Evolutionary conservation across 1,284 basidiomycete species (phyloP).

Genomic region (Cystobasidium sp.): DNA sequence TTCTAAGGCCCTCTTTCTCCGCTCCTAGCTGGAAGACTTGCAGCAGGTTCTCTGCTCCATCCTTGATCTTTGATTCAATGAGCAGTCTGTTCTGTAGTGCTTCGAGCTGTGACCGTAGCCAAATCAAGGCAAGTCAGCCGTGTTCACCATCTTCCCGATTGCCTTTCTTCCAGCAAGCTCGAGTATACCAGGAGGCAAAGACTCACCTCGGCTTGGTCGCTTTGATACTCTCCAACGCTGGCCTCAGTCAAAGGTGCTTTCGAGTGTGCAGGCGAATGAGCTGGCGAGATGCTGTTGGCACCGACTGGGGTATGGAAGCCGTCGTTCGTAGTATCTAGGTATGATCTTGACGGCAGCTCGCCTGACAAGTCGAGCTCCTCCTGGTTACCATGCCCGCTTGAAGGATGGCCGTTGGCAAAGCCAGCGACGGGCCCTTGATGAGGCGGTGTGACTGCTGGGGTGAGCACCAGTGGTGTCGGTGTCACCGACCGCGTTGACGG

Average conservation of each 20-base stretch:
- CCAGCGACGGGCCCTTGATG: neutral
- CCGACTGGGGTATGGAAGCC: slow-evolving; percentile 21
- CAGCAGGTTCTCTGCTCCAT: slow-evolving; percentile 81
- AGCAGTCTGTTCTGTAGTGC: slow-evolving; percentile 69
- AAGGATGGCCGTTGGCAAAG: slow-evolving; percentile 5
- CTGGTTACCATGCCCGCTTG: neutral
- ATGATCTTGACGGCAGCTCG: slow-evolving; percentile 26
- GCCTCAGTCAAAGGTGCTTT: slow-evolving; percentile 26
- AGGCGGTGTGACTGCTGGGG: slow-evolving; percentile 18
- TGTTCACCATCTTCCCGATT: slow-evolving; percentile 17
- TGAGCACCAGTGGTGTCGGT: slow-evolving; percentile 41
- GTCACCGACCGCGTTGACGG: slow-evolving; percentile 40
- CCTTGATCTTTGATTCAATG: slow-evolving; percentile 75
- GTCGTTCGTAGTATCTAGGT: slow-evolving; percentile 15
- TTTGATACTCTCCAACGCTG: slow-evolving; percentile 33
- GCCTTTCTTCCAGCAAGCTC: neutral
- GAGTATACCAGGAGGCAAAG: too few relatives aligned
- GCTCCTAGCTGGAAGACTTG: slow-evolving; percentile 61
- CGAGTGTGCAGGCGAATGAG: slow-evolving; percentile 18
- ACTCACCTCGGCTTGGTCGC: slow-evolving; percentile 41
- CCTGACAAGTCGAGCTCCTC: slow-evolving; percentile 19
- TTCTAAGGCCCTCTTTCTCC: slow-evolving; percentile 66
- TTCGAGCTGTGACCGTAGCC: slow-evolving; percentile 62
- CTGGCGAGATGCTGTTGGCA: slow-evolving; percentile 15
- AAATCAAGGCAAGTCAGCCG: slow-evolving; percentile 2